A percentile compares a stretch with the other conserved stretches of the same genome.
These are phyloP conservation scores for Taphrina betulina DNA, from an alignment of 1,139 yeast species.

Conservation along the genomic window DNA sequence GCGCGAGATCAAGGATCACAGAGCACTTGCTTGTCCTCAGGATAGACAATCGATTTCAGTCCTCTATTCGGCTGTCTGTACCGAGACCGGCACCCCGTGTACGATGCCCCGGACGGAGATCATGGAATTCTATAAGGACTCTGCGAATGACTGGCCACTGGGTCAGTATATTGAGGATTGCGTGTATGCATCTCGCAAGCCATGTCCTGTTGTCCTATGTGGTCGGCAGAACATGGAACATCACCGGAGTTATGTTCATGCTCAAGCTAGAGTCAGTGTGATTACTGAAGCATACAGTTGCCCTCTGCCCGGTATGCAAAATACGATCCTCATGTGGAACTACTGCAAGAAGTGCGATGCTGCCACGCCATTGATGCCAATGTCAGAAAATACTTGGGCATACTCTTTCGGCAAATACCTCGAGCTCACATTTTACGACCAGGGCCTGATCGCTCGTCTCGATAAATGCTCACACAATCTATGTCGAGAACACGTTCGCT, in stretches of 20 bases:
- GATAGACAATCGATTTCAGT: constrained; percentile 76
- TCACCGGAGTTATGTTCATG: constrained; percentile 85
- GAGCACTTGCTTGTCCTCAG: constrained; percentile 57
- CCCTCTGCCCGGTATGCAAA: constrained; percentile 59
- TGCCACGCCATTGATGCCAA: constrained; percentile 75
- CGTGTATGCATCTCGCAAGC: constrained; percentile 62
- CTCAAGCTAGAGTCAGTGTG: constrained; percentile 76
- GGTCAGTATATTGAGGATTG: constrained; percentile 86
- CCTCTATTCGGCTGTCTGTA: constrained; percentile 77
- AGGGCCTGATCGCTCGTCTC: constrained; percentile 47
- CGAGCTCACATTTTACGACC: constrained; percentile 81
- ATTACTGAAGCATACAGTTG: constrained; percentile 62
- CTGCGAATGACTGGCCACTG: constrained; percentile 66
- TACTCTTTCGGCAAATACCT: constrained; percentile 90
- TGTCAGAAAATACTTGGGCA: constrained; percentile 87
- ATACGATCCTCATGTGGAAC: constrained; percentile 87
- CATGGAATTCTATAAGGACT: constrained; percentile 86
- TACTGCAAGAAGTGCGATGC: constrained; percentile 76
- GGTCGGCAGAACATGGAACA: constrained; percentile 71
- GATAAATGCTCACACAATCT: constrained; percentile 76
- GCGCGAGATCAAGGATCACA: constrained; percentile 40
- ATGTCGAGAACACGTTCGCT: constrained; percentile 75
- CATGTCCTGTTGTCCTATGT: constrained; percentile 73
- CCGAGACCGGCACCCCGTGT: constrained; percentile 86
- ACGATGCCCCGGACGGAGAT: constrained; percentile 80